Percentiles rank a stretch among this genome's conserved stretches.
Conservation (phyloP, 192 early-diverging fungal genomes). For the Coemansia sp. region DNA sequence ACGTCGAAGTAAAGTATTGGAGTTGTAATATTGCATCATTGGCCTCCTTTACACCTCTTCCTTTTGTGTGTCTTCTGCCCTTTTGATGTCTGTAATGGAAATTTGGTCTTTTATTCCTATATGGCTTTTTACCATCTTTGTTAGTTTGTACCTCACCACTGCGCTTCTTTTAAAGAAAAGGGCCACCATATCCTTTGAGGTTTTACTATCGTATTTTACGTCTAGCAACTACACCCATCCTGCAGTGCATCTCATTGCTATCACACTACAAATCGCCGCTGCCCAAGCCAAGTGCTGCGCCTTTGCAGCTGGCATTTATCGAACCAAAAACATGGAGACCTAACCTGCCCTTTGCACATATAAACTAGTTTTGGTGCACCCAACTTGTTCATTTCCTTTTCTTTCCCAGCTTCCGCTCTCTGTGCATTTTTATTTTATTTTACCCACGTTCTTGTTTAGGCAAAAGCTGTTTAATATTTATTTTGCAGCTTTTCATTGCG, state of each 20-base stretch:
- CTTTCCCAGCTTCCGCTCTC: not conserved
- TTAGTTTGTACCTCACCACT: not conserved
- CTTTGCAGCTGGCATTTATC: conserved; percentile 20
- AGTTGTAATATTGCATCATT: not conserved
- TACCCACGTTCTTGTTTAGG: not conserved
- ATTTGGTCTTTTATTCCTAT: not conserved
- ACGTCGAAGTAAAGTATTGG: not conserved
- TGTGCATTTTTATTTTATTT: conserved; percentile 3
- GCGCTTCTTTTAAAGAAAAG: not conserved
- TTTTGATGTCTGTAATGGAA: not conserved
- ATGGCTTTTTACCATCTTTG: not conserved
- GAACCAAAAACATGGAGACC: conserved; percentile 4
- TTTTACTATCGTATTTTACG: not conserved
- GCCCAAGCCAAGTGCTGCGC: conserved; percentile 7
- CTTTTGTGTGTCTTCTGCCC: not conserved
- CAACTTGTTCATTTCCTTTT: not conserved
- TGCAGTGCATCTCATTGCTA: not conserved
- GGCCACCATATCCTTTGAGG: not conserved
- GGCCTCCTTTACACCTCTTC: not conserved
- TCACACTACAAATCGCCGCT: conserved; percentile 7
- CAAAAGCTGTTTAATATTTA: not conserved
- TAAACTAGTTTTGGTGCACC: not conserved
- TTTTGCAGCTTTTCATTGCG: not conserved
- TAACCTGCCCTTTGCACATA: not conserved
- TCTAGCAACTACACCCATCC: not conserved